Conservation (phyloP, 208 protist species). For the Acanthamoeba healyi region DNA sequence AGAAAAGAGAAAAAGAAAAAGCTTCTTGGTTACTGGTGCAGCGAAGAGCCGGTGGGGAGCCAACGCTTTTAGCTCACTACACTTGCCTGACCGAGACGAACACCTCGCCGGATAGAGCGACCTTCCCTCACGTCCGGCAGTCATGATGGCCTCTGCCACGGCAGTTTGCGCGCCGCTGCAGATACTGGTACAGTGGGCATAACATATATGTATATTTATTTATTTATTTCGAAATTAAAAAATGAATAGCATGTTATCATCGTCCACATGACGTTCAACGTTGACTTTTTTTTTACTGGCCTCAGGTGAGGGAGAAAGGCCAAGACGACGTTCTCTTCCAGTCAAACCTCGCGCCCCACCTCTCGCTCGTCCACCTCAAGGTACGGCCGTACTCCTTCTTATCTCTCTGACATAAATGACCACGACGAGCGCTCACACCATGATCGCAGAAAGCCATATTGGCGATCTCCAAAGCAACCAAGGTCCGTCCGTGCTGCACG, state of each 20-base stretch:
- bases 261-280: no score
- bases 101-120: no score
- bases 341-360: slow-evolving; percentile 11
- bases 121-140: neutral
- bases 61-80: no score
- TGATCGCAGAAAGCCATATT: slow-evolving; percentile 56
- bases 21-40: no score
- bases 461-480: neutral
- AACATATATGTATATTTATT: neutral
- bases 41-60: no score
- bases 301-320: neutral
- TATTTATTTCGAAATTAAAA: neutral
- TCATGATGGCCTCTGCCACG: neutral
- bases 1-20: no score
- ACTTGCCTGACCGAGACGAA: no score
- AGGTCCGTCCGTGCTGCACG: neutral
- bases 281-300: neutral
- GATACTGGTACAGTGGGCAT: neutral
- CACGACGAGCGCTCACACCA: no score
- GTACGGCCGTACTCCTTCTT: neutral
- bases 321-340: neutral
- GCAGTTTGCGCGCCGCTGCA: neutral
- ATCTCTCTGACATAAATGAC: neutral
- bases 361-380: slow-evolving; percentile 11
- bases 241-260: neutral